Evolutionary conservation across 2,329 filamentous ascomycete species (phyloP), one percentile per base, ranked within the genome.

Genomic region (Geosmithia morbida): DNA sequence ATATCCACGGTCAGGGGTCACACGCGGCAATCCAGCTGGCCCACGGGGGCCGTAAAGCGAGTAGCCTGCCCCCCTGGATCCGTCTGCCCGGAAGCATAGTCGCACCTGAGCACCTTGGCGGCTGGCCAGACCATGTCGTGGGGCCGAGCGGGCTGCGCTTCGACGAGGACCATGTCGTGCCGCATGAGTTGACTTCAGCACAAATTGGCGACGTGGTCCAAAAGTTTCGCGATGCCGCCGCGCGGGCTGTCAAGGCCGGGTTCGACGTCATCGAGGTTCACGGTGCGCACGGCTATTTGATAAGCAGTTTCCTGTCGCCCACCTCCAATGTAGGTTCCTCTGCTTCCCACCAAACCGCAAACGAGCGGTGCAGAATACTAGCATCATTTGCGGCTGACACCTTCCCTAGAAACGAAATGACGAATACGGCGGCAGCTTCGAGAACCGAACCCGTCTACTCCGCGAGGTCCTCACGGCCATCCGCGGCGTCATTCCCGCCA

Each of bases 401-500:
- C 17, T 7, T 19, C 7, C n/a, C 2, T 42, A 71, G 68, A 65
- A 68, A 59, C 71, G 80, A 44, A 83, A 74, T 19, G 80, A 84
- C 58, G 55, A 70, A 47, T 85, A 84, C 58, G 81, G 81, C 46
- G 81, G 81, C 48, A 70, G 67, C 57, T 77, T 83, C 52, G 74
- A 78, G 56, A 83, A 84, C 66, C 74, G 81, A 50, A 74, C 66
- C n/a, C 72, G 80, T n/a, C 57, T 84, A 39, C 65, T 80, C 41
- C 54, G 71, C 11, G 76, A 83, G 53, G 63, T 77, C 42, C 66
- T 75, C 45, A 57, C 67, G 50, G 69, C 70, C 26, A 57, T 77
- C 22, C 69, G 77, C 37, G 66, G 59, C 45, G 72, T 65, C 30
- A 70, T 81, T 49, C 77, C 78, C 3, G 57, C 62, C 11, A 58